Evolutionary conservation across 495 filamentous ascomycete species (phyloP), one percentile per base, ranked within the genome.

Genomic region (Daldinia loculata): DNA sequence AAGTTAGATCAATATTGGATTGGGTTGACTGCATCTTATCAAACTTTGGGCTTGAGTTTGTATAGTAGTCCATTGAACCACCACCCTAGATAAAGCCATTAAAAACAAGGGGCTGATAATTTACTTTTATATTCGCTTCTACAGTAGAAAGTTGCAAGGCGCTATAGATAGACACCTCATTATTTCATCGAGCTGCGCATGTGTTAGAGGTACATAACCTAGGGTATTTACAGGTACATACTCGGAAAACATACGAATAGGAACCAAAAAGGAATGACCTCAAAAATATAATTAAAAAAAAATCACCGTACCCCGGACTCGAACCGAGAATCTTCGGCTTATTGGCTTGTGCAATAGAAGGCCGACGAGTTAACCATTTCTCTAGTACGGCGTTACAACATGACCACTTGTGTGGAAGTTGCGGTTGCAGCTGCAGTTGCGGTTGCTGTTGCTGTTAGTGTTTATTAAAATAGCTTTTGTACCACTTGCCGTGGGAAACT

Each of bases 311-410:
- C 63, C 69, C 61, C 59, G 69, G 69, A 67, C 69, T 71, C 69
- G 69, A 71, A 71, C 69, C 69, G 59, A 60, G 69, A 71, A 71
- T 71, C 59, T 71, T 71, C 69, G 69, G 69, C 69, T 71, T 56
- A 38, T 52, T 57, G 27, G 48, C 19, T 27, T 39, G 50, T 56
- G 34, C 48, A 55, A 57, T 71, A 71, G 69, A 67, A 71, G 69
- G 69, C 69, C 63, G 69, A 71, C 63, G 69, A 67, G 69, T 67
- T 71, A 56, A 63, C 69, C 69, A 71, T 71, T 71, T 67, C 69
- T 67, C 69, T 71, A 71, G 62, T 58, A 57, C 69, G 69, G 69
- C 59, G 4, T 56, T 22, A 11, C 61, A 17, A 45, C 24, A 22
- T 19, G 32, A 22, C 26, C 19, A 63, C 51, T 26, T 53, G 50